These are phyloP conservation scores for Penicillium atrosanguineum DNA, from an alignment of 495 filamentous ascomycete species.

Conservation along the genomic window DNA sequence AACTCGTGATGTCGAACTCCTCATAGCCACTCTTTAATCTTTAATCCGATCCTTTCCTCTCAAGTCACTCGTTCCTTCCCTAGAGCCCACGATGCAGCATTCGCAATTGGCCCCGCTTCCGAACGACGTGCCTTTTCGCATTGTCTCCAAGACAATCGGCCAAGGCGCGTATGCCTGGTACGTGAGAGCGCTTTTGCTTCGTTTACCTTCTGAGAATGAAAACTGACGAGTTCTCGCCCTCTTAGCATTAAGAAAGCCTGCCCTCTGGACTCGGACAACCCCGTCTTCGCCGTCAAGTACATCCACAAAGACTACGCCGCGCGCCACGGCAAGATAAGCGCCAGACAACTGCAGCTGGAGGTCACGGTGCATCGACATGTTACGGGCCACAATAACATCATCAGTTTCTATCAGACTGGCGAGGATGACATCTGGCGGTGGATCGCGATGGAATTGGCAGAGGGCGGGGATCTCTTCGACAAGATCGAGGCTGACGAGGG, in stretches of 20 bases:
- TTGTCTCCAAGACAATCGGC: constrained; percentile 94
- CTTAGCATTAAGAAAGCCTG: constrained; percentile 89
- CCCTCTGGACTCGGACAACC: constrained; percentile 62
- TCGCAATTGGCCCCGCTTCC: constrained; percentile 89
- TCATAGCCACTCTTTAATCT: constrained; percentile 3
- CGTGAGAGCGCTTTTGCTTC: constrained; percentile 24
- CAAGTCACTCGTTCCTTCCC: background rate
- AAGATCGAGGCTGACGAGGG: constrained; percentile 98
- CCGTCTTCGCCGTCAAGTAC: constrained; percentile 95
- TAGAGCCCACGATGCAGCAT: constrained; percentile 52
- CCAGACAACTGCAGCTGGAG: constrained; percentile 86
- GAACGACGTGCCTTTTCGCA: constrained; percentile 81
- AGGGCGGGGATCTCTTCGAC: constrained; percentile 96
- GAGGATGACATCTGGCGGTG: constrained; percentile 91
- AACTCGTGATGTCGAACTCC: constrained; percentile 4
- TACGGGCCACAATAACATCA: constrained; percentile 86
- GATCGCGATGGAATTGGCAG: constrained; percentile 97
- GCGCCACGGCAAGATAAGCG: constrained; percentile 80
- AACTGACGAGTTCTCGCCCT: constrained; percentile 9
- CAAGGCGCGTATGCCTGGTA: constrained; percentile 97
- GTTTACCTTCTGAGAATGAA: background rate
- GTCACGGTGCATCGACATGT: constrained; percentile 83
- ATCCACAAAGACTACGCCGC: constrained; percentile 95
- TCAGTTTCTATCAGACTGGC: constrained; percentile 82
- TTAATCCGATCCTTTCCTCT: background rate